Conservation (phyloP, 176 grass and related monocot genomes). For the Eleusine coracana region DNA sequence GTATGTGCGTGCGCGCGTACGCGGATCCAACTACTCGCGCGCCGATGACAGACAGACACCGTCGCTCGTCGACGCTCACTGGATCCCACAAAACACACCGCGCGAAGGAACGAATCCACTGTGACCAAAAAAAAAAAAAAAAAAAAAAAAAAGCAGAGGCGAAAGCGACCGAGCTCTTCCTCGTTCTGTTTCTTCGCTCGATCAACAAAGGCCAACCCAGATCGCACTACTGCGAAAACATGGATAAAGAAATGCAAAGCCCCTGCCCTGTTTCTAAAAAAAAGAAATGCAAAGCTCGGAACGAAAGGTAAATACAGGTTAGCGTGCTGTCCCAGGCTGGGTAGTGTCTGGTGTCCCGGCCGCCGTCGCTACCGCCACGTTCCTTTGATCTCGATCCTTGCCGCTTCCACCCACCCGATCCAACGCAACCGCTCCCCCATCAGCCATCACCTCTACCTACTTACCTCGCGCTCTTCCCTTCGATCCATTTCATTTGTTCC, state of each 20-base stretch:
- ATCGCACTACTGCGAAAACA: too few species aligned
- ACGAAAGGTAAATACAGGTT: too few species aligned
- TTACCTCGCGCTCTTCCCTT: conserved; percentile 23
- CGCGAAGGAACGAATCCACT: conserved; percentile 17
- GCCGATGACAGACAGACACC: background rate
- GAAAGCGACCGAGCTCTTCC: background rate
- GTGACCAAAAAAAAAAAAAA: background rate
- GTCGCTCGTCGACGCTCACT: background rate
- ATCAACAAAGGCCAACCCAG: too few species aligned
- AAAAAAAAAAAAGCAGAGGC: background rate
- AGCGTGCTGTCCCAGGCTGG: conserved; percentile 56
- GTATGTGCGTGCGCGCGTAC: background rate
- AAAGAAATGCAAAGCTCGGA: too few species aligned
- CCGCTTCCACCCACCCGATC: conserved; percentile 14
- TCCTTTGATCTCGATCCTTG: background rate
- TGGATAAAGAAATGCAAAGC: too few species aligned
- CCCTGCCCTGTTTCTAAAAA: too few species aligned
- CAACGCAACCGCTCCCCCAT: conserved; percentile 15
- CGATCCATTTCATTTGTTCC: background rate
- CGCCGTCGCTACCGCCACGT: conserved; percentile 65
- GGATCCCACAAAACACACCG: background rate
- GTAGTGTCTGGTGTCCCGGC: conserved; percentile 23
- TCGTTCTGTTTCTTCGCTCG: too few species aligned
- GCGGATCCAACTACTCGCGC: conserved; percentile 26
- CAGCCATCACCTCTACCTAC: conserved; percentile 9